Percentiles rank a stretch among this genome's conserved stretches.
phyloP scores from a whole-genome alignment of 2,329 filamentous ascomycete genomes.

The Aspergillus tubingensis region DNA sequence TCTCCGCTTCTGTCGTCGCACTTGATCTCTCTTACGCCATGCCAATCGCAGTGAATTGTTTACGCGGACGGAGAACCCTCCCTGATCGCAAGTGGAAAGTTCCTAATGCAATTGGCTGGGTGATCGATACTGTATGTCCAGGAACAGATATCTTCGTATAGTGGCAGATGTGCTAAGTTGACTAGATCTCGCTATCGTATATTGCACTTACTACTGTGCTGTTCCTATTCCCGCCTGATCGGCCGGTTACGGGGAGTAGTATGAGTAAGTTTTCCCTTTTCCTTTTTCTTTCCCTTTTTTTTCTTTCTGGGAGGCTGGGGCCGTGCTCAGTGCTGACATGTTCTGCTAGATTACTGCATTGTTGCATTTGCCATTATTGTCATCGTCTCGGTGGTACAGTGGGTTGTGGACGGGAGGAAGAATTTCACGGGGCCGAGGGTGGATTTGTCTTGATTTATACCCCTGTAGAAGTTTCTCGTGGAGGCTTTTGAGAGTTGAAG shows the following conservation, averaged over 20 bases:
- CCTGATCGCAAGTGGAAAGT: slow-evolving; percentile 62
- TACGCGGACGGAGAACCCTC: slow-evolving; percentile 65
- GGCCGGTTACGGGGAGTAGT: slow-evolving; percentile 64
- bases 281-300: too few relatives aligned
- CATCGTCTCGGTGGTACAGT: slow-evolving; percentile 58
- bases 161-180: slow-evolving; percentile 7
- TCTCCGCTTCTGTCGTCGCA: slow-evolving; percentile 69
- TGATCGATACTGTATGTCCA: slow-evolving; percentile 53
- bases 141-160: not conserved
- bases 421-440: slow-evolving; percentile 56
- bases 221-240: slow-evolving; percentile 70
- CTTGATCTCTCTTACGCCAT: slow-evolving; percentile 73
- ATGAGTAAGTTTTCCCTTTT: slow-evolving; percentile 58
- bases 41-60: slow-evolving; percentile 67
- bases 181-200: slow-evolving; percentile 59
- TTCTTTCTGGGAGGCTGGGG: too few relatives aligned
- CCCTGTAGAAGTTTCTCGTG: too few relatives aligned
- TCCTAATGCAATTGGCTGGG: slow-evolving; percentile 58
- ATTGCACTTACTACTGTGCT: slow-evolving; percentile 69
- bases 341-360: slow-evolving; percentile 38
- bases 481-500: too few relatives aligned
- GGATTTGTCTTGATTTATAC: not conserved
- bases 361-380: slow-evolving; percentile 61
- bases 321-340: not conserved
- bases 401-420: slow-evolving; percentile 61